Evolutionary conservation across 1,284 basidiomycete species (phyloP), one percentile per base, ranked within the genome.

Genomic region (Microbotryum scabiosae): DNA sequence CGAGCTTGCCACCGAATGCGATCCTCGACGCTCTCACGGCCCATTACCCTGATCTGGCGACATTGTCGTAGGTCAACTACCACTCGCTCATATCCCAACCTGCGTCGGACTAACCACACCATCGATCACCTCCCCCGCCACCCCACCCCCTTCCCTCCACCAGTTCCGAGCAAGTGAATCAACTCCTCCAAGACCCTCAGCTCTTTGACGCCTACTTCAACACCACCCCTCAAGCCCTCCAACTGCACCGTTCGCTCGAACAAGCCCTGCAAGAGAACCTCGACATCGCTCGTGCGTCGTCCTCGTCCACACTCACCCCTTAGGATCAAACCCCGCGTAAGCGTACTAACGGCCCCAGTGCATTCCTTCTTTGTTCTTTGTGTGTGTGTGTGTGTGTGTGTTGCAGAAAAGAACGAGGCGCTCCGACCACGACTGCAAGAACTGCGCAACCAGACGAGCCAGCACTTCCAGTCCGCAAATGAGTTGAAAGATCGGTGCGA

Each of bases 121-220:
- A n/a, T n/a, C n/a, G n/a, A n/a, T n/a, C n/a, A n/a, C n/a, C n/a
- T n/a, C n/a, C n/a, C n/a, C n/a, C n/a, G n/a, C n/a, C n/a, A n/a
- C n/a, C 8, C 30, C 10, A 7, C 30, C 30, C 10, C 7, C 30
- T 7, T 9, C 30, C 30, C 30, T 30, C 30, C 30, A 30, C 30
- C 73, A 90, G 88, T 67, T 82, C 86, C 60, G 84, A 88, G 66
- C 88, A 91, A 70, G 80, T 96, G n/a, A 87, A 93, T 74, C 88
- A 91, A 73, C 77, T 94, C 21, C 77, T 94, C 25, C 79, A 81
- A 21, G 88, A 93, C 70, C 85, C 85, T 2, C 78, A 79, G 21
- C 91, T 91, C 73, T 91, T 92, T 67, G 87, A 93, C 74, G 87
- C 90, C 6, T 79, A 88, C 63, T 86, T 94, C 68, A 85, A 90